Evolutionary conservation across 2,329 filamentous ascomycete species (phyloP), one percentile per base, ranked within the genome.

Genomic region (Rhynchosporium secalis): DNA sequence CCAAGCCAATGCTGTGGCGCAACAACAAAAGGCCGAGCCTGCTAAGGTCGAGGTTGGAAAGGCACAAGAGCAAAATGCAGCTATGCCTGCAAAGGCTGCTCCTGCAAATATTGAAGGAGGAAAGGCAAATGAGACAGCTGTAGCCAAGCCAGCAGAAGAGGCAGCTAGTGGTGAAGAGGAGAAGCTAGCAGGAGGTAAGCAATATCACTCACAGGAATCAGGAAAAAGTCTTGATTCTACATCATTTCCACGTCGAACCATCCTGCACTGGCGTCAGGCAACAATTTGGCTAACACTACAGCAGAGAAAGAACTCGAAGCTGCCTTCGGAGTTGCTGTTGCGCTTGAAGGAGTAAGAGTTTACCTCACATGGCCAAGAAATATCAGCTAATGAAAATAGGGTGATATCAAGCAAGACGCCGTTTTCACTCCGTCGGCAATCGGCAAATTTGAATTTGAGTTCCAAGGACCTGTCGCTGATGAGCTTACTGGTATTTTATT

Each of bases 371-470:
- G 8, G 3, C 13, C 15, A 13, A 36, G 8, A 13, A 29, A 33
- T 31, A 38, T 5, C n/a, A 10, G 7, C 41, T 47, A 31, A 58
- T 46, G 15, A 48, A 13, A 40, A 7, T 28, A 58, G 56, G 56
- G 56, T 40, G 56, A 58, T 26, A 49, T 48, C 31, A 58, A 58
- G 10, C 56, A 58, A 49, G 56, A 58, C 20, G 8, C 26, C 6
- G 4, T 47, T 8, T 49, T 58, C 56, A 58, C 56, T 9, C 20
- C n/a, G 48, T 58, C 56, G 61, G 62, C 63, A 40, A 74, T 73
- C 56, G 76, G 75, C n/a, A 61, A 63, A 15, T 71, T 79, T 56
- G 77, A 78, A 59, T 69, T 77, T 61, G 77, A 79, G 66, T 76
- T 78, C 68, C 71, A 76, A 61, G 76, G 76, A 62, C 49, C 70